Conservation (phyloP, 129 eudicot genomes). For the Escallonia herrerae region DNA sequence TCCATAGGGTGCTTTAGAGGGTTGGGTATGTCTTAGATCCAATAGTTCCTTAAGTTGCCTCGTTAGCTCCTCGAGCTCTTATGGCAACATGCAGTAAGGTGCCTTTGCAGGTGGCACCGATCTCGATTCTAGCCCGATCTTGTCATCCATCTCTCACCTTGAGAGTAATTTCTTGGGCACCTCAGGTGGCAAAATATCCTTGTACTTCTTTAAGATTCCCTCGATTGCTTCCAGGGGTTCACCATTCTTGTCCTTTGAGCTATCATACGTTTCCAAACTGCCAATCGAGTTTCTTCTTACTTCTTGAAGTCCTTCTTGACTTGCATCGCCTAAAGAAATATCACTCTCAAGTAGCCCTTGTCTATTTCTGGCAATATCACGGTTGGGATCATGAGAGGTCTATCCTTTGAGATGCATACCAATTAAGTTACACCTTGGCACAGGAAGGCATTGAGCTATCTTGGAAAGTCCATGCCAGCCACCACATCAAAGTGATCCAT, state of each 20-base stretch:
- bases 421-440: no score
- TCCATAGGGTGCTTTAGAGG: not conserved
- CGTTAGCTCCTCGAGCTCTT: not conserved
- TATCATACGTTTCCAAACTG: not conserved
- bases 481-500: no score
- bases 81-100: constrained; percentile 14
- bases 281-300: not conserved
- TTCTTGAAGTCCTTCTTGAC: not conserved
- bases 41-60: constrained; percentile 2
- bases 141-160: constrained; percentile 2
- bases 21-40: not conserved
- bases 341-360: not conserved
- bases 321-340: not conserved
- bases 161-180: constrained; percentile 11
- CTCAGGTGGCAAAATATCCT: not conserved
- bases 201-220: no score
- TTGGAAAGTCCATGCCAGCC: no score
- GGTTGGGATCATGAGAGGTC: not conserved
- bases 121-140: constrained; percentile 1
- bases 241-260: constrained; percentile 1
- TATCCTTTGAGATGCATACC: not conserved
- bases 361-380: not conserved
- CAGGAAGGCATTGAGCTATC: no score
- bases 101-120: not conserved
- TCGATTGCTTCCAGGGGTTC: not conserved